These are phyloP conservation scores for Zhuliangozyma blackwelliae DNA, from an alignment of 1,139 yeast species.

Conservation along the genomic window DNA sequence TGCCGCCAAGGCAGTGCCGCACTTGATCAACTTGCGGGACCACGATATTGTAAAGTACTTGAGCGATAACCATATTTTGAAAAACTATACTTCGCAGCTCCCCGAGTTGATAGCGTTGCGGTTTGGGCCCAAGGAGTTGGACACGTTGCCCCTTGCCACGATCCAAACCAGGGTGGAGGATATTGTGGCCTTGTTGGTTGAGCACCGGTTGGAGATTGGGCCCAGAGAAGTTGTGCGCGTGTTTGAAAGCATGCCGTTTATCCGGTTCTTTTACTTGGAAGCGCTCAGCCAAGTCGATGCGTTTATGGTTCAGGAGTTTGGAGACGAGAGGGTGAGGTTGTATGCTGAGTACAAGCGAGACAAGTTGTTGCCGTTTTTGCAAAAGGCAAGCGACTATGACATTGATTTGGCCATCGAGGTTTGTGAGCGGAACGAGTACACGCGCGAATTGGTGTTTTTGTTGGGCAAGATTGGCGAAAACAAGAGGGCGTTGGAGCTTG, in stretches of 20 bases:
- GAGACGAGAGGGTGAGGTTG: conserved; percentile 60
- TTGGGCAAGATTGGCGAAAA: conserved; percentile 83
- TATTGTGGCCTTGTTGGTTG: conserved; percentile 55
- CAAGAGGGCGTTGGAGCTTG: conserved; percentile 67
- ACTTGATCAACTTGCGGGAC: conserved; percentile 55
- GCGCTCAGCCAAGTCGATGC: conserved; percentile 52
- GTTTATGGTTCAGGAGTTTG: conserved; percentile 49
- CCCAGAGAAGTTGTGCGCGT: conserved; percentile 48
- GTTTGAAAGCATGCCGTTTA: conserved; percentile 45
- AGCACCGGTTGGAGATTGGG: conserved; percentile 59
- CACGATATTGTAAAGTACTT: conserved; percentile 54
- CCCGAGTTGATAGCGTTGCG: conserved; percentile 52
- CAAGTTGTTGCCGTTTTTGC: conserved; percentile 49
- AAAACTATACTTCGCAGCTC: conserved; percentile 43
- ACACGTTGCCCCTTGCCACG: conserved; percentile 38
- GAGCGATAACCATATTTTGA: conserved; percentile 56
- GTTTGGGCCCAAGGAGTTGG: conserved; percentile 24
- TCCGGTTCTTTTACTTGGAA: conserved; percentile 61
- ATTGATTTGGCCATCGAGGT: conserved; percentile 62
- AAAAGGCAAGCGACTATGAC: conserved; percentile 52
- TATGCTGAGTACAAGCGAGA: conserved; percentile 58
- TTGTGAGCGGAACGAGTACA: conserved; percentile 50
- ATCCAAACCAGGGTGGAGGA: conserved; percentile 38
- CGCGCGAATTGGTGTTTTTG: conserved; percentile 73
- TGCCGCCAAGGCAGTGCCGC: conserved; percentile 60